Base-by-base conservation (phyloP, 2,329 filamentous ascomycete genomes). In the Colletotrichum sp. region DNA sequence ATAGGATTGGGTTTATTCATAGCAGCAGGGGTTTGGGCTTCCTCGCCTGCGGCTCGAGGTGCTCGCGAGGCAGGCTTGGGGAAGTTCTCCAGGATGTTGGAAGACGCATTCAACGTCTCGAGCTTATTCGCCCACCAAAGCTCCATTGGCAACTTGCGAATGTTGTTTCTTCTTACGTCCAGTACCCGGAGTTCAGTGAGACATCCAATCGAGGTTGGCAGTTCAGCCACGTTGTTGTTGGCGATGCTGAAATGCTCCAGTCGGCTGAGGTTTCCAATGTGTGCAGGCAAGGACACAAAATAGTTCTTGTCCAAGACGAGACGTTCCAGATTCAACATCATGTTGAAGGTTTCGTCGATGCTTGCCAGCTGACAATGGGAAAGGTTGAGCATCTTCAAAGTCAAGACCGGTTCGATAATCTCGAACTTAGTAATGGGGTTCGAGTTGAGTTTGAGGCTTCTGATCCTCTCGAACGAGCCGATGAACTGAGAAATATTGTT, bases 401-500 rank as follows among this genome's bases (percentile, higher is more conserved):
- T 96, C 18, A 95, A 94, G 18, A 98, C 92, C 4, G 94, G 90
- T 39, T 91, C 89, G 64, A 91, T 92, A 57, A 99, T 91, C 79
- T 98, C 95, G 79, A 99, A 99, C 77, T 96, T 95, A 18, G 97
- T 99, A 77, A 99, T 92, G 1, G 97, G 97, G 82, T 98, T 99
- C 77, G 97, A 96, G 83, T 99, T 98, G 77, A 99, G 88, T 81
- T 96, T 95, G 71, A 99, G 88, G 52, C 94, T 93, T 72, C 96
- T 93, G 26, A 99, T 91, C 78, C 93, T 94, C 61, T 94, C 90
- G 81, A 99, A 99, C n/a, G 92, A 92, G 55, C 96, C 96, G 77
- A 94, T 93, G 81, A 99, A 99, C 65, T 94, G 94, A 0, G 96
- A 98, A 64, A 99, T 94, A 64, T 92, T 91, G 83, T 99, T 99